A percentile compares a stretch with the other conserved stretches of the same genome.
phyloP scores from a whole-genome alignment of 371 early-diverging fungal genomes.

The Haplosporangium sp. region DNA sequence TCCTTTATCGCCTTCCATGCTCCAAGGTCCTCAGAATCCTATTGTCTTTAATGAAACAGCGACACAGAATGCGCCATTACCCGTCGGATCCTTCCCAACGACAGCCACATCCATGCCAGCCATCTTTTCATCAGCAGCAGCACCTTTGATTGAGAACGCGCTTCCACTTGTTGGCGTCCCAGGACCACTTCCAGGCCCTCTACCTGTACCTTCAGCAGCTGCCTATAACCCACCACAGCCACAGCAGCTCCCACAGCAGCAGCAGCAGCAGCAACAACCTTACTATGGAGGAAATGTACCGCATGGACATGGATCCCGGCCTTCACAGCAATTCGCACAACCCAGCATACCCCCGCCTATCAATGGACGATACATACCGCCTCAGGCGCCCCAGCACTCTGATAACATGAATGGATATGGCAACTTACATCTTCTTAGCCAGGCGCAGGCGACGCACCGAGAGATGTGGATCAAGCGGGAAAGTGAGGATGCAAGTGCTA shows the following conservation, averaged over 20 bases:
- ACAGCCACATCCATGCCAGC: slow-evolving; percentile 16
- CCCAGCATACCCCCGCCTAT: slow-evolving; percentile 12
- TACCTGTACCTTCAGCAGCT: slow-evolving; percentile 18
- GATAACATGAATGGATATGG: slow-evolving; percentile 33
- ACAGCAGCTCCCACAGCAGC: slow-evolving; percentile 3
- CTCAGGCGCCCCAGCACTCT: slow-evolving; percentile 19
- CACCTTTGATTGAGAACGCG: slow-evolving; percentile 29
- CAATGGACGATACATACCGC: slow-evolving; percentile 27
- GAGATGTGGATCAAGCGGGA: slow-evolving; percentile 47
- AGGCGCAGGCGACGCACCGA: slow-evolving; percentile 37
- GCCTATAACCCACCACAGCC: slow-evolving; percentile 17
- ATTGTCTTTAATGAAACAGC: slow-evolving; percentile 38
- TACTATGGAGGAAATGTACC: slow-evolving; percentile 5
- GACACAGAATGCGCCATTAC: slow-evolving; percentile 22
- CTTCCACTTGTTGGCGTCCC: slow-evolving; percentile 25
- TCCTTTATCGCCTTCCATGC: slow-evolving; percentile 81
- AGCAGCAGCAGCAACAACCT: slow-evolving; percentile 12
- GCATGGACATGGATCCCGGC: slow-evolving; percentile 8
- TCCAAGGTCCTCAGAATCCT: slow-evolving; percentile 73
- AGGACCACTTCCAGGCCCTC: slow-evolving; percentile 31
- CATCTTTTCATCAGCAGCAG: slow-evolving; percentile 30
- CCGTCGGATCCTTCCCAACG: slow-evolving; percentile 31
- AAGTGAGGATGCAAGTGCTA: slow-evolving; percentile 16
- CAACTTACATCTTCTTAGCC: slow-evolving; percentile 40
- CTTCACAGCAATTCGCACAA: slow-evolving; percentile 10